Base-by-base conservation (phyloP, 2,329 filamentous ascomycete genomes). In the Arthrobotrys pseudoclavata region DNA sequence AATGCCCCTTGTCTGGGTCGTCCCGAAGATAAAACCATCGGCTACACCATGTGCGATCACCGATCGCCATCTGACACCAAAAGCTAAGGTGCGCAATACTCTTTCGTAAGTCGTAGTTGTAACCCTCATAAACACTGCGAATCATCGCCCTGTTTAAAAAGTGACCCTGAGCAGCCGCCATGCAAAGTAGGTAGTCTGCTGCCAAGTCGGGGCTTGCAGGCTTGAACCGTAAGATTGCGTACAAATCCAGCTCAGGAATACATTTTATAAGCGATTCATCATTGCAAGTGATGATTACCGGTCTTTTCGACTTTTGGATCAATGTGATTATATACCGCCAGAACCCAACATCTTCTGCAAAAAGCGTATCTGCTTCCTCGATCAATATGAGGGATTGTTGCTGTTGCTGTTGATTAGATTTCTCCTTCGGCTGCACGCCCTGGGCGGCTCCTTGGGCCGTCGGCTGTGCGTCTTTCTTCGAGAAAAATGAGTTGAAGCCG, bases 31-130 rank as follows among this genome's bases (percentile, higher is more conserved):
- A 92, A 95, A 96, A 99, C 81, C 95, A 92, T 52, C 97, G 88
- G 0, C 96, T 95, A 20, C 61, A 66, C 67, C 92, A 92, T 80
- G 92, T 92, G n/a, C 89, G 87, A 82, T 97, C 96, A 4, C 96
- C 96, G 9, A 99, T 89, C 0, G 91, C 93, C 84, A 98, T 94
- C 83, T 99, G 96, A 83, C 96, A 99, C 95, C 95, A 99, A 82
- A 96, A 96, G 82, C 97, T 91, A 29, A 99, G 87, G 78, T 98
- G 94, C 69, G 88, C 90, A 60, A 99, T 89, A 1, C 91, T 90
- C 22, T 91, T 93, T 68, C 96, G 90, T 12, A 99, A 85, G 82
- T 99, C 96, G 29, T 87, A 84, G 1, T 87, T 83, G 66, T 92
- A 91, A 13, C 89, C 89, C 66, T 87, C 86, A 81, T 94, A 97